Evolutionary conservation across 2,329 filamentous ascomycete genomes (phyloP).

Genomic region (Coniochaeta sp.): DNA sequence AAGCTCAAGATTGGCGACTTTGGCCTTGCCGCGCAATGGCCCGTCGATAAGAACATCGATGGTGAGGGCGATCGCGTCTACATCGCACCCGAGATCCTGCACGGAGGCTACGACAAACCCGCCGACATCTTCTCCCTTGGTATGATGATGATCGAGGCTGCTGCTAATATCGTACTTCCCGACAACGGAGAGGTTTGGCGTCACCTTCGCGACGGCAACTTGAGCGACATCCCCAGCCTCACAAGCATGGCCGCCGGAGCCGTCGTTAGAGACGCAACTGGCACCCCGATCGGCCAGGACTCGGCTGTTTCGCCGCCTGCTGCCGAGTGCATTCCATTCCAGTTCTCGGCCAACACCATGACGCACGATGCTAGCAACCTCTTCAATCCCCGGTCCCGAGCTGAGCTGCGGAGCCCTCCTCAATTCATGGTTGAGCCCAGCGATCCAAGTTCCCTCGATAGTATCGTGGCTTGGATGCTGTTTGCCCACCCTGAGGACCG

Average conservation of each 20-base stretch:
- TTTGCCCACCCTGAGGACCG: conserved; percentile 64
- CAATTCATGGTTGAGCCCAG: conserved; percentile 78
- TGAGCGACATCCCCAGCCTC: conserved; percentile 80
- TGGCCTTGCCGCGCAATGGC: conserved; percentile 73
- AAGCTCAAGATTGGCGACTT: conserved; percentile 82
- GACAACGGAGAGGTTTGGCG: conserved; percentile 92
- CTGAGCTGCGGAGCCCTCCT: conserved; percentile 58
- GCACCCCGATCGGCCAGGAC: conserved; percentile 50
- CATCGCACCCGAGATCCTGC: conserved; percentile 86
- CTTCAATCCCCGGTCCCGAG: conserved; percentile 41
- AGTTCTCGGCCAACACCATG: conserved; percentile 9
- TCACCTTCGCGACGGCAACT: conserved; percentile 79
- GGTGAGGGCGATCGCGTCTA: conserved; percentile 95
- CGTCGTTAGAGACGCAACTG: conserved; percentile 67
- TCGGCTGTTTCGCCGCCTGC: conserved; percentile 10
- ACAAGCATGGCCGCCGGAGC: conserved; percentile 71
- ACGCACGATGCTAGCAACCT: conserved; percentile 30
- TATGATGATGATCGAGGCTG: conserved; percentile 90
- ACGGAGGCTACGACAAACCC: conserved; percentile 80
- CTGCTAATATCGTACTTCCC: conserved; percentile 86
- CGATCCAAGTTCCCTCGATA: conserved; percentile 73
- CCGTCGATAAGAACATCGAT: conserved; percentile 69
- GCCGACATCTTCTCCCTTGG: conserved; percentile 92
- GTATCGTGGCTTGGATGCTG: conserved; percentile 84
- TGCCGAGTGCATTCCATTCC: conserved; percentile 1